These are phyloP conservation scores for Aspergillus carbonarius DNA, from an alignment of 2,329 filamentous ascomycete species.

Conservation along the genomic window DNA sequence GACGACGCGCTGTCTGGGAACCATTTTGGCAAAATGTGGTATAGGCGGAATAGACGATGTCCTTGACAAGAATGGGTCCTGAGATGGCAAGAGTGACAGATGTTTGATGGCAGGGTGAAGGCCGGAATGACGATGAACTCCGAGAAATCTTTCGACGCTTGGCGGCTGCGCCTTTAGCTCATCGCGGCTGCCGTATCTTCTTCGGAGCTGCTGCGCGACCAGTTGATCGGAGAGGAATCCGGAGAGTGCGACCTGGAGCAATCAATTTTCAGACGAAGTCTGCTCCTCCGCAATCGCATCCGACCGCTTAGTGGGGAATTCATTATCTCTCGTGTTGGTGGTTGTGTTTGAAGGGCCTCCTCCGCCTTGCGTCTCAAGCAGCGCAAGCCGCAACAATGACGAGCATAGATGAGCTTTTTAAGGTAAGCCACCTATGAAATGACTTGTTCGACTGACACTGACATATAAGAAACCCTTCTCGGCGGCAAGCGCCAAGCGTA, in stretches of 20 bases:
- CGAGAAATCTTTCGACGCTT: conserved; percentile 38
- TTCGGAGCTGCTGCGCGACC: conserved; percentile 18
- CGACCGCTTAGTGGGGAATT: background rate
- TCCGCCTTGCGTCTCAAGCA: background rate
- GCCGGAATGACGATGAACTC: conserved; percentile 8
- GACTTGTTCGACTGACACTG: conserved; percentile 11
- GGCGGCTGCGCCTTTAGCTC: conserved; percentile 36
- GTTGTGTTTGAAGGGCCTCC: background rate
- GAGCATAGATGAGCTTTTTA: conserved; percentile 64
- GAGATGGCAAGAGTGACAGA: conserved; percentile 4
- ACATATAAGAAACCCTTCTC: conserved; percentile 48
- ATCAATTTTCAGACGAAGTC: background rate
- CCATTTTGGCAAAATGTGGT: conserved; percentile 48
- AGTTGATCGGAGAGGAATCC: conserved; percentile 1
- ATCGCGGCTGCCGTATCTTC: conserved; percentile 27
- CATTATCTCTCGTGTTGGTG: background rate
- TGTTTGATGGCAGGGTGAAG: conserved; percentile 11
- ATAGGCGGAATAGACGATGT: background rate
- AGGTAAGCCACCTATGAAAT: conserved; percentile 29
- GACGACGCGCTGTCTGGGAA: conserved; percentile 60
- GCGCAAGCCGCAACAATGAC: conserved; percentile 47
- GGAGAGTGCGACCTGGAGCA: background rate
- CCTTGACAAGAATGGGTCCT: background rate
- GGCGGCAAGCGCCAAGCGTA: conserved; percentile 54
- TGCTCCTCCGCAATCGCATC: background rate